Percentiles rank a stretch among this genome's conserved stretches.
phyloP scores from a whole-genome alignment of 2,329 filamentous ascomycete species.

The Pseudogymnoascus sp. region DNA sequence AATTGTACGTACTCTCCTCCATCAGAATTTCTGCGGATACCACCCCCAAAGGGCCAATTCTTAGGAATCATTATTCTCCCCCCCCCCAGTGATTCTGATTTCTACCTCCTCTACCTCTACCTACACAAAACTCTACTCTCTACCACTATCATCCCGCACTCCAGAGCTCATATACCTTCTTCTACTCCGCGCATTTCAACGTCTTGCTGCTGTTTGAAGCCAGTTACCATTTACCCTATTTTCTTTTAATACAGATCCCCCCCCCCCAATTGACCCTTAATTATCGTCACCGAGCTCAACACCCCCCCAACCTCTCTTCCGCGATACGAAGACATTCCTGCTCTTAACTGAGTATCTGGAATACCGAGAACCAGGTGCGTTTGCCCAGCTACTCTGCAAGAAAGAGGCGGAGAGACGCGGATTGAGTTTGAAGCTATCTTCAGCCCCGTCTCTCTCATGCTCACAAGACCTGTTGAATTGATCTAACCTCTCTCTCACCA shows the following conservation, averaged over 20 bases:
- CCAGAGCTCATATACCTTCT: not conserved
- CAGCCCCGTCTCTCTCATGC: not conserved
- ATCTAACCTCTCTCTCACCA: not conserved
- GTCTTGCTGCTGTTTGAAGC: constrained; percentile 5
- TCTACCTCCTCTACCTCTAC: not conserved
- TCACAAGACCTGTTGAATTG: not conserved
- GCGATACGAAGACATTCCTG: constrained; percentile 21
- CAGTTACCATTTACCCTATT: constrained; percentile 4
- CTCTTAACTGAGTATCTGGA: constrained; percentile 31
- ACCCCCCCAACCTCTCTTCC: not conserved
- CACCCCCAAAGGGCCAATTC: not conserved
- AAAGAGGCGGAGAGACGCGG: not conserved
- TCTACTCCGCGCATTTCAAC: not conserved
- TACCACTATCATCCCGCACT: not conserved
- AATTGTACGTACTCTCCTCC: not conserved
- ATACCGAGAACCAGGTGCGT: constrained; percentile 12
- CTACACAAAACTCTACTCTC: not conserved
- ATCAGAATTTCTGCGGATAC: not conserved
- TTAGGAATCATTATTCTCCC: not conserved
- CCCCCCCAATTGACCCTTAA: not conserved
- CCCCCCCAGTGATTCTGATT: not conserved
- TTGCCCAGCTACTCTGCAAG: not conserved
- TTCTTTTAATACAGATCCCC: constrained; percentile 5
- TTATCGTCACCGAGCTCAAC: not conserved
- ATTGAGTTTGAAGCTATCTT: not conserved